These are phyloP conservation scores for Saccharomycopsis hybrid DNA, from an alignment of 1,139 yeast genomes.

Conservation along the genomic window DNA sequence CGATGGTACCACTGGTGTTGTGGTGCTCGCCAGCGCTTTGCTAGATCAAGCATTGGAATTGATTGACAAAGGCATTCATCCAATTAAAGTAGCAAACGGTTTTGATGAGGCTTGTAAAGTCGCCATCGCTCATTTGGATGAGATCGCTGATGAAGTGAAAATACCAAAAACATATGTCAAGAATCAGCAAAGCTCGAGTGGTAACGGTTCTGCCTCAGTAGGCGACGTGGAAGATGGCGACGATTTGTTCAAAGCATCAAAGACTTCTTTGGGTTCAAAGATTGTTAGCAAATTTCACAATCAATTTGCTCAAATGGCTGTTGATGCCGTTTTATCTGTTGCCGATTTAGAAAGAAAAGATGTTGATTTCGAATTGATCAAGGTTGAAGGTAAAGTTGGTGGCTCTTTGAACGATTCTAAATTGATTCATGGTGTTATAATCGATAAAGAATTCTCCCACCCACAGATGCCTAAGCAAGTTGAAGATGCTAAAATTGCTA, in stretches of 20 bases:
- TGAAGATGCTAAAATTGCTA: constrained; percentile 82
- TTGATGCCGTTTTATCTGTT: constrained; percentile 88
- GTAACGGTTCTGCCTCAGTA: background rate
- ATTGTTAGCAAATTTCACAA: constrained; percentile 93
- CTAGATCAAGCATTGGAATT: constrained; percentile 91
- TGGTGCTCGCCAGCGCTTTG: constrained; percentile 89
- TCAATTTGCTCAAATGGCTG: constrained; percentile 94
- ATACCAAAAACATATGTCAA: constrained; percentile 35
- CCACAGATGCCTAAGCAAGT: constrained; percentile 93
- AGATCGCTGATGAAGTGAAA: constrained; percentile 49
- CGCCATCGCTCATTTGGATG: constrained; percentile 73
- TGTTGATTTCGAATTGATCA: constrained; percentile 93
- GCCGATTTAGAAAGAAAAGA: constrained; percentile 90
- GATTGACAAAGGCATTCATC: constrained; percentile 95
- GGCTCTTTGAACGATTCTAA: constrained; percentile 84
- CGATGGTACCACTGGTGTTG: constrained; percentile 99
- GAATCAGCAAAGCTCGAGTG: background rate
- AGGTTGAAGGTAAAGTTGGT: constrained; percentile 93
- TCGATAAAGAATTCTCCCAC: constrained; percentile 95
- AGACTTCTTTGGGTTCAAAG: constrained; percentile 91
- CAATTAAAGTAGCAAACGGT: constrained; percentile 94
- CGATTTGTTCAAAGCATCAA: constrained; percentile 52
- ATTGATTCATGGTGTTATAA: constrained; percentile 82
- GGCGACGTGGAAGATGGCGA: constrained; percentile 34
- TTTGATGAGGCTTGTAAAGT: constrained; percentile 95